A percentile compares a stretch with the other conserved stretches of the same genome.
Evolutionary conservation across 169 alveolate genomes (phyloP).

Genomic region (Plasmodium coatneyi): DNA sequence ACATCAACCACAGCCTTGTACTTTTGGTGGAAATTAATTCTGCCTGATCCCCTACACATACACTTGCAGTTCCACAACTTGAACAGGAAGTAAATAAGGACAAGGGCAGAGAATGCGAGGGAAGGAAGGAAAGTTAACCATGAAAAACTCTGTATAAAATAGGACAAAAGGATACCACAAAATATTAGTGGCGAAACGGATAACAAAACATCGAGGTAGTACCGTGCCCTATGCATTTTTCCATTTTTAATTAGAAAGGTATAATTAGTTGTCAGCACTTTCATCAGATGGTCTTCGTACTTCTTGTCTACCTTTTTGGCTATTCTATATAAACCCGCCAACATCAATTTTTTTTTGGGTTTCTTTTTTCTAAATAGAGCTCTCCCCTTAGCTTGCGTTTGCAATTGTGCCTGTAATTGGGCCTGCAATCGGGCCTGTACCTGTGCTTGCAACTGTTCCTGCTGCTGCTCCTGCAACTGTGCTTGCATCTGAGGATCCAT

Average conservation of each 20-base stretch:
- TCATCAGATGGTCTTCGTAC: neutral
- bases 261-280: neutral
- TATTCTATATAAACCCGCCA: neutral
- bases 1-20: neutral
- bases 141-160: neutral
- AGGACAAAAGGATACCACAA: neutral
- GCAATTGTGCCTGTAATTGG: neutral
- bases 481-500: neutral
- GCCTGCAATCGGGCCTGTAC: neutral
- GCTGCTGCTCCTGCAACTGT: neutral
- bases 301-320: neutral
- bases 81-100: neutral
- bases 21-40: neutral
- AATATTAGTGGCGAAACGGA: neutral
- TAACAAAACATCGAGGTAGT: neutral
- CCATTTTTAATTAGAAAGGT: neutral
- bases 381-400: neutral
- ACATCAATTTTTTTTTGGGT: neutral
- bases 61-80: neutral
- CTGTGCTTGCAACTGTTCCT: neutral
- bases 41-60: neutral
- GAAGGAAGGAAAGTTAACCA: neutral
- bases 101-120: neutral
- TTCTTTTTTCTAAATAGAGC: neutral
- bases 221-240: neutral